These are phyloP conservation scores for Globisporangium cederbergense DNA, from an alignment of 352 stramenopile genomes.

Conservation along the genomic window DNA sequence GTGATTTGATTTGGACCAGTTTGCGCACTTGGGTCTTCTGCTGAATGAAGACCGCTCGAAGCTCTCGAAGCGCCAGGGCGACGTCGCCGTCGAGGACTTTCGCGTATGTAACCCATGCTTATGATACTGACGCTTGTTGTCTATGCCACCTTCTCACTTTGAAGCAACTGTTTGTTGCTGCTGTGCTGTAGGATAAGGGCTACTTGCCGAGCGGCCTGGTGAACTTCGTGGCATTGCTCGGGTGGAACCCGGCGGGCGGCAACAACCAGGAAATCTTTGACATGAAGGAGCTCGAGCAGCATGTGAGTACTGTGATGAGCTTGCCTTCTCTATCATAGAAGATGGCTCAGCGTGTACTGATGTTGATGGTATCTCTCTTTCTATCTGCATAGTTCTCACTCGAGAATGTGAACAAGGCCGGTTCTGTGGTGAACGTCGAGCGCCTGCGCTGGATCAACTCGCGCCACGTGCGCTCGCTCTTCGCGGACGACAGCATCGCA, in stretches of 20 bases:
- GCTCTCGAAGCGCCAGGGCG: slow-evolving; percentile 97
- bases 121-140: background rate
- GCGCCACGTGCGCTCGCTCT: slow-evolving; percentile 78
- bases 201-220: slow-evolving; percentile 95
- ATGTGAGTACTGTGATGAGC: slow-evolving; percentile 24
- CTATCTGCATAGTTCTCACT: slow-evolving; percentile 59
- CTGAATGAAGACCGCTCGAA: slow-evolving; percentile 98
- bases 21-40: slow-evolving; percentile 91
- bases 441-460: slow-evolving; percentile 89
- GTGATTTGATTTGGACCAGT: slow-evolving; percentile 32
- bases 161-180: background rate
- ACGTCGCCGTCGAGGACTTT: slow-evolving; percentile 97
- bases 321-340: background rate
- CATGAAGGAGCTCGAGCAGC: slow-evolving; percentile 86
- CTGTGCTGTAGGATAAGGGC: slow-evolving; percentile 80
- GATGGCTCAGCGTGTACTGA: background rate
- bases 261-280: slow-evolving; percentile 98
- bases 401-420: slow-evolving; percentile 85
- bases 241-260: slow-evolving; percentile 93
- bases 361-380: background rate
- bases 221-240: slow-evolving; percentile 98
- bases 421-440: slow-evolving; percentile 85
- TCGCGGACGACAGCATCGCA: slow-evolving; percentile 41
- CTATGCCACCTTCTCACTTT: too few relatives aligned
- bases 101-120: slow-evolving; percentile 38